Conservation (phyloP, 768 basidiomycete genomes). For the Lepiota venenata region DNA sequence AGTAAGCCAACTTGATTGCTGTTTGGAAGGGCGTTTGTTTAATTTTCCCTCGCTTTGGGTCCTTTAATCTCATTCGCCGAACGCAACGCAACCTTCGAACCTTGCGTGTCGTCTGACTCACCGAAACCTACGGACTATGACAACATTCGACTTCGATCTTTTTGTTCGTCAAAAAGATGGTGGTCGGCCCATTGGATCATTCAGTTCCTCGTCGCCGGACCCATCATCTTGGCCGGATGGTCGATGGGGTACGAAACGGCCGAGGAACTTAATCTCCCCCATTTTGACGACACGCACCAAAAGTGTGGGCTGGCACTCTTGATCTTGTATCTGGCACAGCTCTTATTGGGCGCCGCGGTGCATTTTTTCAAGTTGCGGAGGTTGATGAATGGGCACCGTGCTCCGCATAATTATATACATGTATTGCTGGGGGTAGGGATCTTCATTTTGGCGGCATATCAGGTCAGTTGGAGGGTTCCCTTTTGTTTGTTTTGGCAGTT, state of each 20-base stretch:
- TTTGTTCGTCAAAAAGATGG: conserved; percentile 32
- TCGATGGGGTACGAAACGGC: conserved; percentile 37
- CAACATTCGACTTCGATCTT: not conserved
- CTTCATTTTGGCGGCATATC: conserved; percentile 49
- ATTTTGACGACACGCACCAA: conserved; percentile 45
- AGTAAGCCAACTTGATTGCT: conserved; percentile 26
- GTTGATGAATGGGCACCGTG: conserved; percentile 34
- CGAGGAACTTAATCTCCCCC: conserved; percentile 21
- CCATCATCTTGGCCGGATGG: conserved; percentile 52
- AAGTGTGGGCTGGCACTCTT: conserved; percentile 50
- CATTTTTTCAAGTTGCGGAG: conserved; percentile 48
- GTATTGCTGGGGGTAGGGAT: conserved; percentile 51
- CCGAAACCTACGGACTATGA: not conserved
- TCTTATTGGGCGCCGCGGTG: conserved; percentile 44
- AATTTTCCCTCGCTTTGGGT: not conserved
- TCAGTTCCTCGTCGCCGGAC: conserved; percentile 47
- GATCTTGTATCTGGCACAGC: conserved; percentile 49
- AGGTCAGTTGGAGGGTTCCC: conserved; percentile 27
- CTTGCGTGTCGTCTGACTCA: not conserved
- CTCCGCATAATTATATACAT: conserved; percentile 55
- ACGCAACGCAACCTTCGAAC: not conserved
- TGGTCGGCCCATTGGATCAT: conserved; percentile 46
- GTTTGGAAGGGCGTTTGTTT: not conserved
- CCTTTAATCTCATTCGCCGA: not conserved
- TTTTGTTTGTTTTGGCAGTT: not conserved